Base-by-base conservation (phyloP, 1,139 yeast species). In the Suhomyces bokatorum region DNA sequence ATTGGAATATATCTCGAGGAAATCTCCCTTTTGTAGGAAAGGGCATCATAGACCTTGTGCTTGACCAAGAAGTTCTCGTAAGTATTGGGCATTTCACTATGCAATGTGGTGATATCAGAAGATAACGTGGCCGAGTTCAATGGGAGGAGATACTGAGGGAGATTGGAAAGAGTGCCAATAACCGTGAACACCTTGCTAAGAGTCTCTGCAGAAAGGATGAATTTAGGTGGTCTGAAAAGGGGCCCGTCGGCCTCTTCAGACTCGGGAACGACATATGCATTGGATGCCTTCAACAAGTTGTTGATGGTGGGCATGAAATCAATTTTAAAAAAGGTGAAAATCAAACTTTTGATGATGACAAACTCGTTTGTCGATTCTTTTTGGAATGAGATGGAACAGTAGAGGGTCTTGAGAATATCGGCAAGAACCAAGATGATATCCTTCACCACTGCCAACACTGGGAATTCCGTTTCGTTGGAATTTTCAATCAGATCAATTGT, bases 161-260 rank as follows among this genome's bases (percentile, higher is more conserved):
- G 50, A 31, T 56, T 56, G 1, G 66, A 55, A 24, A 69, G 58
- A 3, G 63, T 51, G 0, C 65, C 63, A n/a, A 64, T 40, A 9
- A 69, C 50, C 9, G 58, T 48, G 43, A 60, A 63, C 2, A 69
- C 40, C 32, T 60, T 60, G 31, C 63, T 53, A 20, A 62, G 51
- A 1, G 70, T 62, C 31, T 66, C 70, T 11, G 61, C 54, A 1
- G 74, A 66, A 8, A 69, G 56, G 20, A 59, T 54, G 7, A 69
- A 52, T 26, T 54, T 56, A 7, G 70, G 63, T 2, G 52, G 37
- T 4, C 42, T 35, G 35, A 29, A 46, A 20, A 29, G 37, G 9
- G 29, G 40, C 4, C 17, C 35, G 26, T 37, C 44, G 1, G 24
- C 31, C 11, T 32, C 38, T 12, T 22, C 15, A 5, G 42, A n/a